Evolutionary conservation across 768 basidiomycete genomes (phyloP).

Genomic region (Termitomyces heimii): DNA sequence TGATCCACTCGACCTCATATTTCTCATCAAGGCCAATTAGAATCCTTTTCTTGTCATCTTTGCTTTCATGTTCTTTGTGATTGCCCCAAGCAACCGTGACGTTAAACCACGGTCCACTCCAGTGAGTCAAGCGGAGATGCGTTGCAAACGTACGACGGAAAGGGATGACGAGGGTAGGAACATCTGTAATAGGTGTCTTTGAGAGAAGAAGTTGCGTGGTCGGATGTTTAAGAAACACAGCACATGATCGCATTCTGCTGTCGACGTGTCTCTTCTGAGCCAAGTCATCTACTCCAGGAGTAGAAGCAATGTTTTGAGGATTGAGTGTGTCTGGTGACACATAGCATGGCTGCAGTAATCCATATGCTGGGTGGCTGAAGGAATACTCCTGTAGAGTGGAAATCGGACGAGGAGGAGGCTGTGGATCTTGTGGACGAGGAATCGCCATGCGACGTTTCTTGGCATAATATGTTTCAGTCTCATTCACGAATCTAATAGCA

Average conservation of each 20-base stretch:
- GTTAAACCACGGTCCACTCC: slow-evolving; percentile 32
- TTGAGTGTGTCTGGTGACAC: slow-evolving; percentile 10
- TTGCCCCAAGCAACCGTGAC: slow-evolving; percentile 32
- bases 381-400: slow-evolving; percentile 17
- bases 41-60: slow-evolving; percentile 22
- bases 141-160: slow-evolving; percentile 30
- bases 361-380: slow-evolving; percentile 31
- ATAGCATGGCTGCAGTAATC: slow-evolving; percentile 26
- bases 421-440: slow-evolving; percentile 16
- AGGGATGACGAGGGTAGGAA: slow-evolving; percentile 28
- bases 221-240: slow-evolving; percentile 15
- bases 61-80: slow-evolving; percentile 6
- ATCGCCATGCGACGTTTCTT: slow-evolving; percentile 20
- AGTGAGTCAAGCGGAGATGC: slow-evolving; percentile 31
- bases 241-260: slow-evolving; percentile 14
- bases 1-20: slow-evolving; percentile 35
- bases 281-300: too few relatives aligned
- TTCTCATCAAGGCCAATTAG: slow-evolving; percentile 27
- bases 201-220: slow-evolving; percentile 25
- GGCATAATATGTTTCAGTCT: slow-evolving; percentile 14
- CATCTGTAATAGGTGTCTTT: slow-evolving; percentile 11
- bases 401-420: slow-evolving; percentile 12
- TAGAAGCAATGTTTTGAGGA: background rate
- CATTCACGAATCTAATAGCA: slow-evolving; percentile 20
- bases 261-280: background rate